Evolutionary conservation across 2,329 filamentous ascomycete species (phyloP).

Genomic region (Lojkania enalia): DNA sequence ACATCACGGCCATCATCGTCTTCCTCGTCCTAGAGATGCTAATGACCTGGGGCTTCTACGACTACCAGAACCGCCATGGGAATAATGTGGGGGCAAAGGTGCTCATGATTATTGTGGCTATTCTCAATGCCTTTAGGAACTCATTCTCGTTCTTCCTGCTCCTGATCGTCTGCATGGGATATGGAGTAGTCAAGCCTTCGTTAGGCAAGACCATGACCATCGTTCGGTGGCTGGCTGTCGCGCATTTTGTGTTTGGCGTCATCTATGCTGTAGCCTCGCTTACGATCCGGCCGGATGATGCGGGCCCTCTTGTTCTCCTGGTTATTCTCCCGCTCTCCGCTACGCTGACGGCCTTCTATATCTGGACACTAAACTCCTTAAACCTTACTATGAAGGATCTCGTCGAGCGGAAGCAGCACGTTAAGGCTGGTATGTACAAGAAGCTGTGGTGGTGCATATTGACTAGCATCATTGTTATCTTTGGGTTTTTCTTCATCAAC

Average conservation of each 20-base stretch:
- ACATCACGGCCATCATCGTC: conserved; percentile 94
- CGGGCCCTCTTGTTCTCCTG: conserved; percentile 85
- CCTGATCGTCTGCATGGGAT: conserved; percentile 98
- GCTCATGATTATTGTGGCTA: conserved; percentile 85
- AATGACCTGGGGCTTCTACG: conserved; percentile 99
- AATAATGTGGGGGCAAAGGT: conserved; percentile 81
- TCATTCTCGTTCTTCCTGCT: conserved; percentile 98
- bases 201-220: conserved; percentile 93
- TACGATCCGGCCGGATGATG: conserved; percentile 83
- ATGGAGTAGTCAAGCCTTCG: conserved; percentile 93
- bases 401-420: conserved; percentile 88
- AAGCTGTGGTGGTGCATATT: conserved; percentile 99
- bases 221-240: conserved; percentile 85
- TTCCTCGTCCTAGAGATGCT: conserved; percentile 96
- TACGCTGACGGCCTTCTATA: conserved; percentile 94
- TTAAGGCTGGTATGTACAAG: conserved; percentile 95
- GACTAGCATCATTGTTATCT: conserved; percentile 89
- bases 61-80: conserved; percentile 90
- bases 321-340: conserved; percentile 90
- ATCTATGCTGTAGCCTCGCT: conserved; percentile 91
- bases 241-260: conserved; percentile 92
- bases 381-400: conserved; percentile 95
- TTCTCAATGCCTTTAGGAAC: conserved; percentile 91
- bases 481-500: conserved; percentile 98
- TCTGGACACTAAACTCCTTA: conserved; percentile 96